These are phyloP conservation scores for Choiromyces venosus DNA, from an alignment of 495 filamentous ascomycete genomes.

Conservation along the genomic window DNA sequence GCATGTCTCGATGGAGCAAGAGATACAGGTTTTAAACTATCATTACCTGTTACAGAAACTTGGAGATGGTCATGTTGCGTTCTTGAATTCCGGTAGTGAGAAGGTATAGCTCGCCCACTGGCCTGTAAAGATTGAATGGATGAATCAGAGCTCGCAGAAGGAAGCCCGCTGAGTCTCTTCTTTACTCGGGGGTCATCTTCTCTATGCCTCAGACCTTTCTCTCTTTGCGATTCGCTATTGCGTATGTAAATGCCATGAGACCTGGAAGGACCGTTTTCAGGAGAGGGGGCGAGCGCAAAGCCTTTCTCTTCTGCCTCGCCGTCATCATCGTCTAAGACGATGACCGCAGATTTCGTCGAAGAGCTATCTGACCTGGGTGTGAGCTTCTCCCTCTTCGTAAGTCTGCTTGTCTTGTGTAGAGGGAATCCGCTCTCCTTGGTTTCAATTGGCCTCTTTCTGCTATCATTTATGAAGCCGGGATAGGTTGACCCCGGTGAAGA, in stretches of 20 bases:
- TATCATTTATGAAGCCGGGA: neutral
- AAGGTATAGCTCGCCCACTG: neutral
- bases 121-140: neutral
- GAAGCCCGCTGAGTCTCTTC: neutral
- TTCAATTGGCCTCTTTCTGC: neutral
- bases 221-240: neutral
- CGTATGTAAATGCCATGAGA: neutral
- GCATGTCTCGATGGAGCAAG: neutral
- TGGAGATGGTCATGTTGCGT: neutral
- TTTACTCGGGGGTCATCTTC: neutral
- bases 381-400: neutral
- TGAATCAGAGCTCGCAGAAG: neutral
- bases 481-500: neutral
- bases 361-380: neutral
- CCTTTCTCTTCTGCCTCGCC: neutral
- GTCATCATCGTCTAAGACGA: neutral
- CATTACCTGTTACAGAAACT: neutral
- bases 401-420: neutral
- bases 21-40: neutral
- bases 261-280: neutral
- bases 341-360: neutral
- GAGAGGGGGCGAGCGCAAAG: neutral
- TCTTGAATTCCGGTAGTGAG: neutral
- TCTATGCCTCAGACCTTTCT: neutral
- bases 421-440: neutral